phyloP scores from a whole-genome alignment of 2,329 filamentous ascomycete genomes.

The Diaporthe capsici region DNA sequence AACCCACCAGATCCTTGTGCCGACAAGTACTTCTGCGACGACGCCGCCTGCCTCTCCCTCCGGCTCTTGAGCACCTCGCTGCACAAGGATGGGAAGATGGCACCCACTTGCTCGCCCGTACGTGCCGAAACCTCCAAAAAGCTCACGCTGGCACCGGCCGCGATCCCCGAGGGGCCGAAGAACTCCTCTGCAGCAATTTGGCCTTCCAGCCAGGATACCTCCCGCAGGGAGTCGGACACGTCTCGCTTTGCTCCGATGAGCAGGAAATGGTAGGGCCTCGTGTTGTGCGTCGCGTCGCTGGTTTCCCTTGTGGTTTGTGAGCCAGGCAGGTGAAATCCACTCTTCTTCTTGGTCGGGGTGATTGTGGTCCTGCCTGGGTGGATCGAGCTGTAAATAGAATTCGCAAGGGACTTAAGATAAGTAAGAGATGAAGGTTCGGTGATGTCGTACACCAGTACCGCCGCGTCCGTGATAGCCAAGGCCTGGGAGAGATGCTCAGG shows the following conservation, averaged over 20 bases:
- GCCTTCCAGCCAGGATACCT: slow-evolving; percentile 52
- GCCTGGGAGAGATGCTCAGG: slow-evolving; percentile 54
- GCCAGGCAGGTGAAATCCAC: slow-evolving; percentile 23
- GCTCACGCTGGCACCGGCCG: slow-evolving; percentile 43
- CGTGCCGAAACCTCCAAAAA: slow-evolving; percentile 54
- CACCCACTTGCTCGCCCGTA: slow-evolving; percentile 53
- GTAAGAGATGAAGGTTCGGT: slow-evolving; percentile 47
- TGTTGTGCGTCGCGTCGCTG: slow-evolving; percentile 27
- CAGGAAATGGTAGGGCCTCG: slow-evolving; percentile 49
- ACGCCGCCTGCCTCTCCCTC: slow-evolving; percentile 28
- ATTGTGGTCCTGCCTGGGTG: not conserved
- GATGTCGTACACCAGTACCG: slow-evolving; percentile 54
- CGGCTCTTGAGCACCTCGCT: slow-evolving; percentile 52
- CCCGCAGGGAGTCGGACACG: slow-evolving; percentile 46
- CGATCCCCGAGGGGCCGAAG: slow-evolving; percentile 44
- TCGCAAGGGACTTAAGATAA: slow-evolving; percentile 37
- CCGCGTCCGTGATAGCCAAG: slow-evolving; percentile 57
- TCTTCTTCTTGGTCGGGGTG: slow-evolving; percentile 21
- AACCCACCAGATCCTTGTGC: slow-evolving; percentile 28
- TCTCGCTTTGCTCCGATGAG: slow-evolving; percentile 56
- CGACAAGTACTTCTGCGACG: slow-evolving; percentile 4
- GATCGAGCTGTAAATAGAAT: slow-evolving; percentile 26
- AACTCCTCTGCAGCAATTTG: slow-evolving; percentile 39
- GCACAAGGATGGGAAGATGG: slow-evolving; percentile 52
- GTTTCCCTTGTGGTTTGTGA: slow-evolving; percentile 10